These are phyloP conservation scores for Lablab purpureus DNA, from an alignment of 306 rosid genomes.

Conservation along the genomic window DNA sequence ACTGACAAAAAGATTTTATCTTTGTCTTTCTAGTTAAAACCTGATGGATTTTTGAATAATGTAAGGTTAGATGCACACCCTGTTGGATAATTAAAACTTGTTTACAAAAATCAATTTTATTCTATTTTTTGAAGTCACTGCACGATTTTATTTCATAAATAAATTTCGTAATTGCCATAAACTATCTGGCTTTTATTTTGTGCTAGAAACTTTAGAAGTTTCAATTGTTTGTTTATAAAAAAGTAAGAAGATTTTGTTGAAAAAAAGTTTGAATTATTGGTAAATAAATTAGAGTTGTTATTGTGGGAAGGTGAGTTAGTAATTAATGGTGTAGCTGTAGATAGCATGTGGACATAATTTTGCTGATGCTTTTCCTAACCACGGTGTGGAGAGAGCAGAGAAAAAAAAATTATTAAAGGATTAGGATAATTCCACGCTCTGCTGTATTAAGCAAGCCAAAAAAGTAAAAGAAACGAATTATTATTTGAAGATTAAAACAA, in stretches of 20 bases:
- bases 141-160: neutral
- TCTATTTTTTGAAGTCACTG: neutral
- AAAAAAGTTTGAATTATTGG: neutral
- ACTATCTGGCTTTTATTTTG: neutral
- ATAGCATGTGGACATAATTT: slow-evolving; percentile 28
- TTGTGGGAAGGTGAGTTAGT: slow-evolving; percentile 7
- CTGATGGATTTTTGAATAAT: neutral
- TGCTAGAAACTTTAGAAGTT: too few relatives aligned
- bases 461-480: neutral
- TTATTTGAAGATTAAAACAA: neutral
- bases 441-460: too few relatives aligned
- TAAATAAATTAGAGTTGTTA: neutral
- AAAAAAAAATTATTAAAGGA: neutral
- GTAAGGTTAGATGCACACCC: neutral
- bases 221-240: too few relatives aligned
- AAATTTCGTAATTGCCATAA: neutral
- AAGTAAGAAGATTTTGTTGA: too few relatives aligned
- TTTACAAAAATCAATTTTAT: neutral
- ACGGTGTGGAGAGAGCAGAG: neutral
- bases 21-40: neutral
- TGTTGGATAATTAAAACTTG: slow-evolving; percentile 2
- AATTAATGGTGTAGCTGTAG: neutral
- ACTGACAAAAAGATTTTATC: neutral
- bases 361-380: neutral
- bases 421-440: neutral